These are phyloP conservation scores for Verticillium longisporum DNA, from an alignment of 2,329 filamentous ascomycete species.

Conservation along the genomic window DNA sequence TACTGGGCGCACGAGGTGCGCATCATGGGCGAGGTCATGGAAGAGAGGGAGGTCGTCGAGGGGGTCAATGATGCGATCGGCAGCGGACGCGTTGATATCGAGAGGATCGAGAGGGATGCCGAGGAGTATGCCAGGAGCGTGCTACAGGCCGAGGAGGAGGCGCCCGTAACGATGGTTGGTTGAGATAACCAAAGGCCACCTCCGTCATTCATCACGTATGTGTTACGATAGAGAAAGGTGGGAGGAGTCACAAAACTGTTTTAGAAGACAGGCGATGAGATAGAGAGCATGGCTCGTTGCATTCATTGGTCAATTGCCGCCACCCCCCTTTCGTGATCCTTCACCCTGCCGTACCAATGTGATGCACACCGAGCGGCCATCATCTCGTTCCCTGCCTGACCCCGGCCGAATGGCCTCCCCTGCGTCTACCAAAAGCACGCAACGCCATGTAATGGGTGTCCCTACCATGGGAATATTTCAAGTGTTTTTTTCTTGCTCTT, in stretches of 20 bases:
- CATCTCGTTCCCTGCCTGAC: neutral
- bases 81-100: conserved; percentile 54
- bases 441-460: neutral
- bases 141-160: conserved; percentile 20
- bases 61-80: conserved; percentile 62
- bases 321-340: neutral
- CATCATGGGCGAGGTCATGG: conserved; percentile 68
- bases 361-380: neutral
- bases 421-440: neutral
- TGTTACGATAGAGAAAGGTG: too few relatives aligned
- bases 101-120: conserved; percentile 54
- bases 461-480: neutral
- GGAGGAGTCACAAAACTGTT: neutral
- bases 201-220: too few relatives aligned
- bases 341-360: neutral
- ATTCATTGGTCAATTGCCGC: neutral
- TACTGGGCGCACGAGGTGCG: conserved; percentile 80
- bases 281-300: neutral
- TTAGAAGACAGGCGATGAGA: neutral
- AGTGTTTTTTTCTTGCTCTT: neutral
- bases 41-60: conserved; percentile 68
- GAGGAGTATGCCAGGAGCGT: conserved; percentile 49
- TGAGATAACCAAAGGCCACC: neutral
- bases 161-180: conserved; percentile 3
- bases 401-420: neutral